Evolutionary conservation across 108 stramenopile genomes (phyloP).

Genomic region (Epithemia pelagica): DNA sequence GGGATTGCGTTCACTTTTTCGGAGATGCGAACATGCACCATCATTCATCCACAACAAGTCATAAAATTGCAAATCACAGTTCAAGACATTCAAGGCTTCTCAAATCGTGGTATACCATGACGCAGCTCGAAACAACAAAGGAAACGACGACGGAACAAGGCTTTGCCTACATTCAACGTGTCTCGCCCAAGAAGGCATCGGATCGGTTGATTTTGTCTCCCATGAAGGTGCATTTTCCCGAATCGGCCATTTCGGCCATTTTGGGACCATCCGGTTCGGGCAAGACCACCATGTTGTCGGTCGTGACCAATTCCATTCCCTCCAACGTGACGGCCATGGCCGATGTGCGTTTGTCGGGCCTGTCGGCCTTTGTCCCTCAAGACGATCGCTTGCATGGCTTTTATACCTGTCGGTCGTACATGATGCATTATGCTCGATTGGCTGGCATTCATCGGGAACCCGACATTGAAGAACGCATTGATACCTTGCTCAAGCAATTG

Average conservation of each 20-base stretch:
- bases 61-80: too few relatives aligned
- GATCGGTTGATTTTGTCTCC: conserved; percentile 17
- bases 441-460: conserved; percentile 33
- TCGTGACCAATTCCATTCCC: conserved; percentile 4
- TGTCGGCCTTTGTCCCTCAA: conserved; percentile 66
- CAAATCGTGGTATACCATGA: too few relatives aligned
- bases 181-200: neutral
- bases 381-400: conserved; percentile 70
- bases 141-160: too few relatives aligned
- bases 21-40: too few relatives aligned
- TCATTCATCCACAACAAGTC: too few relatives aligned
- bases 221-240: conserved; percentile 39
- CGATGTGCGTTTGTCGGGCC: conserved; percentile 39
- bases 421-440: conserved; percentile 61
- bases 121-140: too few relatives aligned
- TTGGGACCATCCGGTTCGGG: conserved; percentile 69
- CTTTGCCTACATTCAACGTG: neutral
- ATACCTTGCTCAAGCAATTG: conserved; percentile 39
- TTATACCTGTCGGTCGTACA: conserved; percentile 72
- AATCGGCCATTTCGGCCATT: conserved; percentile 44
- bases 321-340: conserved; percentile 38
- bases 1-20: too few relatives aligned
- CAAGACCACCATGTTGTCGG: conserved; percentile 44
- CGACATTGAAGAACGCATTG: conserved; percentile 40
- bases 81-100: too few relatives aligned